phyloP scores from a whole-genome alignment of 2,329 filamentous ascomycete species.

The Ascochyta fabae region DNA sequence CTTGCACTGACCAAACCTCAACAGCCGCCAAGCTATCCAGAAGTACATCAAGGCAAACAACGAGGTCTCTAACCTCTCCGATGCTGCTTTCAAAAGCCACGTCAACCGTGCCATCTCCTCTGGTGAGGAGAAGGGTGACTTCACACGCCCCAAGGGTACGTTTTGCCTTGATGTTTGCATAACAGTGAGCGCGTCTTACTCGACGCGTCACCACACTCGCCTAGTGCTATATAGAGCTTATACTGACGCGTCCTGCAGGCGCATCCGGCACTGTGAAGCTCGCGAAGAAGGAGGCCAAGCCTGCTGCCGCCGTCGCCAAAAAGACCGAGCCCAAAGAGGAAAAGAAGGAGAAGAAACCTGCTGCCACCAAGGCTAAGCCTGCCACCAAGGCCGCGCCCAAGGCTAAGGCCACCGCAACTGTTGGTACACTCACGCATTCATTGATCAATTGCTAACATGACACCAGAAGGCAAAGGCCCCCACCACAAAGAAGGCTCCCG shows the following conservation, averaged over 20 bases:
- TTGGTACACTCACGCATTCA: constrained; percentile 17
- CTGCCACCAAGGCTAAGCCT: constrained; percentile 40
- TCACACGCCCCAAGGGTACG: constrained; percentile 89
- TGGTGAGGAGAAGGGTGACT: constrained; percentile 86
- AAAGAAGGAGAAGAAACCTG: constrained; percentile 40
- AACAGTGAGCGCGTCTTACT: background rate
- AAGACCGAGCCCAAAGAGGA: constrained; percentile 41
- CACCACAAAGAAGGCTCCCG: constrained; percentile 59
- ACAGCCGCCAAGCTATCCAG: constrained; percentile 74
- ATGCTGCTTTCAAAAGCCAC: constrained; percentile 70
- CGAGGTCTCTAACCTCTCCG: constrained; percentile 62
- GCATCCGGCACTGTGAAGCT: constrained; percentile 92
- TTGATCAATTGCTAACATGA: constrained; percentile 19
- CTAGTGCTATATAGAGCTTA: background rate
- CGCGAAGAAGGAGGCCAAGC: constrained; percentile 72
- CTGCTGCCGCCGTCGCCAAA: constrained; percentile 36
- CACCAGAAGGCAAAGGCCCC: constrained; percentile 38
- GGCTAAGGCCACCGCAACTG: constrained; percentile 35
- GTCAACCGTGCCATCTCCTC: constrained; percentile 85
- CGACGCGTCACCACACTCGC: background rate
- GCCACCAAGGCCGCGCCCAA: constrained; percentile 31
- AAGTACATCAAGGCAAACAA: constrained; percentile 78
- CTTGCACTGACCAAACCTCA: constrained; percentile 44
- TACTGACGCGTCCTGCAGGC: constrained; percentile 58
- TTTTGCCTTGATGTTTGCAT: constrained; percentile 22